Base-by-base conservation (phyloP, 2,329 filamentous ascomycete genomes). In the Claviceps quebecensis region DNA sequence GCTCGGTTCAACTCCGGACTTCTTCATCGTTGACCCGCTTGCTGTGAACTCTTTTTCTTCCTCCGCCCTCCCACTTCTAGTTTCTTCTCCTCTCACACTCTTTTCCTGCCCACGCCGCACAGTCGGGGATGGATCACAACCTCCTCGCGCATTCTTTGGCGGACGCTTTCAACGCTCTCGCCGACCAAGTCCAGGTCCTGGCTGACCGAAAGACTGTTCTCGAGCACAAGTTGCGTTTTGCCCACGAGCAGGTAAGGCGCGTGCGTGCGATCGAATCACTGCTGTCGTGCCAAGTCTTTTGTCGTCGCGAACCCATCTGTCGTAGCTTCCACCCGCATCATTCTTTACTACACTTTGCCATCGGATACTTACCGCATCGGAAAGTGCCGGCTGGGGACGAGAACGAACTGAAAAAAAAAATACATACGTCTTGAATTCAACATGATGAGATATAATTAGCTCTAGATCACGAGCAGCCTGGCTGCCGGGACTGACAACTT, bases 381-480 rank as follows among this genome's bases (percentile, higher is more conserved):
- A 43, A 43, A 22, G 40, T 43, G 40, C 19, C 40, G 17, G 40
- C 17, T 43, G 11, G 19, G 3, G 40, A 13, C 11, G 19, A 6
- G 40, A 13, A 22, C 8, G 17, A 16, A 41, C 9, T 34, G 29
- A 22, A 19, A 41, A 19, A 22, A 11, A 22, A 41, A 22, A 41
- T 11, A n/a, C 51, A 54, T 52, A 29, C 59, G 48, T 51, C 52
- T 44, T 38, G 34, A 53, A 48, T 59, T 59, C 59, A 63, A 58
- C 56, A 65, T 69, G 67, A 69, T 69, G 67, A 69, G 63, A 61
- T 61, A 67, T 54, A 64, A 65, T 84, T 87, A 87, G 84, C 84
- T 88, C 84, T 87, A 87, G 84, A 87, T 86, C 84, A 83, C 75
- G 76, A 87, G 81, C 75, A 78, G 71, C 55, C 53, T 54, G 57